Conservation (phyloP, 192 early-diverging fungal genomes). For the Umbelopsis ramanniana region DNA sequence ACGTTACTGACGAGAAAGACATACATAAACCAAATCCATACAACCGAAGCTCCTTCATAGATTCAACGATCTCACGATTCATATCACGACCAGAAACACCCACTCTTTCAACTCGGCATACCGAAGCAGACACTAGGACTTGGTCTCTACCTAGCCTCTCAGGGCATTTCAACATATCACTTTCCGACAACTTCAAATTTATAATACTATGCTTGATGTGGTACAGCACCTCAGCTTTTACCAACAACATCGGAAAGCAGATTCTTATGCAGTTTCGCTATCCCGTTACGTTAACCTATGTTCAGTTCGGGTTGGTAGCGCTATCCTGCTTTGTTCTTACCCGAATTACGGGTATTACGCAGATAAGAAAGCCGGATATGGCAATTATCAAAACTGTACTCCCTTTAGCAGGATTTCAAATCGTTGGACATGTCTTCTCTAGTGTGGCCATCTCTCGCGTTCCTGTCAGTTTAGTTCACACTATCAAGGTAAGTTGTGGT, state of each 20-base stretch:
- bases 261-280: slow-evolving; percentile 77
- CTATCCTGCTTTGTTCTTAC: slow-evolving; percentile 59
- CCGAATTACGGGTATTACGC: slow-evolving; percentile 46
- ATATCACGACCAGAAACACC: slow-evolving; percentile 15
- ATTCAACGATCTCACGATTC: slow-evolving; percentile 10
- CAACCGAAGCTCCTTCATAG: slow-evolving; percentile 3
- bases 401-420: slow-evolving; percentile 80
- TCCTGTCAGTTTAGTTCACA: slow-evolving; percentile 87
- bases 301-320: slow-evolving; percentile 83
- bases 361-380: slow-evolving; percentile 57
- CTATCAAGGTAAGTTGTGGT: slow-evolving; percentile 75
- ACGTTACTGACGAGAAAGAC: not conserved
- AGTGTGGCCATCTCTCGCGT: slow-evolving; percentile 76
- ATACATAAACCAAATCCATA: not conserved
- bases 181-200: slow-evolving; percentile 56
- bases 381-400: slow-evolving; percentile 64
- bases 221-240: slow-evolving; percentile 84
- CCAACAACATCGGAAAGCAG: slow-evolving; percentile 83
- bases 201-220: slow-evolving; percentile 73
- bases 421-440: slow-evolving; percentile 84
- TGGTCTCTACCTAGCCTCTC: slow-evolving; percentile 12
- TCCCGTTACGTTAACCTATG: slow-evolving; percentile 82
- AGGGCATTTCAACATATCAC: slow-evolving; percentile 6
- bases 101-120: slow-evolving; percentile 5
- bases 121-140: not conserved